phyloP scores from a whole-genome alignment of 495 filamentous ascomycete genomes.

The Beverwykella pulmonaria region DNA sequence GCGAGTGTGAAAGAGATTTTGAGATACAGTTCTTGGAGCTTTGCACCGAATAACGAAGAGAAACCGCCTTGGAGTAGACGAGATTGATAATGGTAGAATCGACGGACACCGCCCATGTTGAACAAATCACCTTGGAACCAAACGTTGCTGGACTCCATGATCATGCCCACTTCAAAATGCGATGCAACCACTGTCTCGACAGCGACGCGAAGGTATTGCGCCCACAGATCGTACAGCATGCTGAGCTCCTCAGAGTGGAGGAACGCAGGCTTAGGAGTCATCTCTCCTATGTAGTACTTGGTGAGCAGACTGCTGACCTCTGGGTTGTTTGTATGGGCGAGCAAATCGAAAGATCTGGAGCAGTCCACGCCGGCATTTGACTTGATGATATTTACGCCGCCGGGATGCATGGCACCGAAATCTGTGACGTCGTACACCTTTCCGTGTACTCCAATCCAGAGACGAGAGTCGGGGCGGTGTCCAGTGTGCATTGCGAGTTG shows the following conservation, averaged over 20 bases:
- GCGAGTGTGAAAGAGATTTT: constrained; percentile 54
- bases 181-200: constrained; percentile 55
- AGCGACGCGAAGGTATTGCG: constrained; percentile 50
- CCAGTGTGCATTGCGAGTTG: constrained; percentile 55
- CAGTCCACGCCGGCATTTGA: constrained; percentile 56
- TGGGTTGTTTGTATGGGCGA: constrained; percentile 57
- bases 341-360: constrained; percentile 54
- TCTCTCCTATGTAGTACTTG: constrained; percentile 55
- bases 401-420: constrained; percentile 54
- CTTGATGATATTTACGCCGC: constrained; percentile 54
- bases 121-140: constrained; percentile 52
- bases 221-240: constrained; percentile 52
- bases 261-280: constrained; percentile 54
- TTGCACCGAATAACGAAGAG: constrained; percentile 51
- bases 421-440: constrained; percentile 56
- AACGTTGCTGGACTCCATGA: constrained; percentile 50
- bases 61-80: constrained; percentile 54
- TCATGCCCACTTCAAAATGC: constrained; percentile 54
- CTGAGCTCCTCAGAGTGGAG: constrained; percentile 43
- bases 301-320: constrained; percentile 53
- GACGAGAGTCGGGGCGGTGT: constrained; percentile 51
- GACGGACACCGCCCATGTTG: constrained; percentile 53
- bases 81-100: constrained; percentile 56
- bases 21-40: constrained; percentile 53
- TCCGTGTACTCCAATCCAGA: constrained; percentile 57